Conservation (phyloP, 129 eudicot species). For the Escallonia herrerae region DNA sequence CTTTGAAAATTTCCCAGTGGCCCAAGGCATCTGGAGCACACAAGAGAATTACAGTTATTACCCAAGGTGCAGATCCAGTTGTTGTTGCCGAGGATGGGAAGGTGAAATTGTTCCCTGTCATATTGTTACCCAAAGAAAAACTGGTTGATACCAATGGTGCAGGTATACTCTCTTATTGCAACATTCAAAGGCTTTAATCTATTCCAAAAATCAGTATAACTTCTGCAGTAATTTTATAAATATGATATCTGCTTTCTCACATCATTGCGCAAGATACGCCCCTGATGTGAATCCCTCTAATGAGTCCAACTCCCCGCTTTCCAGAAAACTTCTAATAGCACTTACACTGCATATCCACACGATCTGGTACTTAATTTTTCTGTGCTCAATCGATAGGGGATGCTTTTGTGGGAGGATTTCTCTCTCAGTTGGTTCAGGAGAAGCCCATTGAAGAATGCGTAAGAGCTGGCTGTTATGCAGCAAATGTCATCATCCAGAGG, state of each 20-base stretch:
- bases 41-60: slow-evolving; percentile 89
- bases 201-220: too few relatives aligned
- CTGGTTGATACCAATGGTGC: slow-evolving; percentile 96
- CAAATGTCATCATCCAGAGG: slow-evolving; percentile 82
- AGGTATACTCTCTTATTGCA: slow-evolving; percentile 28
- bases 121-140: slow-evolving; percentile 73
- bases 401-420: slow-evolving; percentile 95
- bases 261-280: too few relatives aligned
- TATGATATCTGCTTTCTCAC: too few relatives aligned
- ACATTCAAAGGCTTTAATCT: too few relatives aligned
- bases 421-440: slow-evolving; percentile 69
- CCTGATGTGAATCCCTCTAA: too few relatives aligned
- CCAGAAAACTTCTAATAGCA: too few relatives aligned
- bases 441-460: slow-evolving; percentile 77
- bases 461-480: slow-evolving; percentile 81
- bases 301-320: too few relatives aligned
- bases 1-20: slow-evolving; percentile 70
- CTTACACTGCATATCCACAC: too few relatives aligned
- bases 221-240: not conserved
- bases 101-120: slow-evolving; percentile 55
- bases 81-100: slow-evolving; percentile 94
- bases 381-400: slow-evolving; percentile 40
- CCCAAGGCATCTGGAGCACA: slow-evolving; percentile 82
- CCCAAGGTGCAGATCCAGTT: slow-evolving; percentile 96
- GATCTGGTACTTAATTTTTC: not conserved